A percentile compares a stretch with the other conserved stretches of the same genome.
Evolutionary conservation across 345 rosid species (phyloP).

Genomic region (Ailanthus altissimus): DNA sequence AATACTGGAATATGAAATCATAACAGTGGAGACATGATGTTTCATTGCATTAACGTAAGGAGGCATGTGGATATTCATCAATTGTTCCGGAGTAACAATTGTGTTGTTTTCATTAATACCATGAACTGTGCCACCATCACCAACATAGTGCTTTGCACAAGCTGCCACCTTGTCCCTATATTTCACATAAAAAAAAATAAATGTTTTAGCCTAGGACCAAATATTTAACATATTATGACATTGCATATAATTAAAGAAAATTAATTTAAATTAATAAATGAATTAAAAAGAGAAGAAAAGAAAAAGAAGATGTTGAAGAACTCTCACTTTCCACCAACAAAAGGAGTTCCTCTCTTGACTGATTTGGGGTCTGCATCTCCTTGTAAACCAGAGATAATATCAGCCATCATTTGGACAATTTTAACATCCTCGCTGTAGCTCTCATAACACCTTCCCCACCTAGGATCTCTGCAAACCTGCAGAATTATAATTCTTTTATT

Average conservation of each 20-base stretch:
- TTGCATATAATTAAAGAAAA: too few species aligned
- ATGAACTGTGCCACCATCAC: conserved; percentile 36
- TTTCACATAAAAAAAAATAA: neutral
- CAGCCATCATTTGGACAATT: conserved; percentile 35
- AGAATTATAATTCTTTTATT: too few species aligned
- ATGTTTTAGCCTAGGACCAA: too few species aligned
- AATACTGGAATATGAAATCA: conserved; percentile 48
- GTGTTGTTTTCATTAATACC: conserved; percentile 44
- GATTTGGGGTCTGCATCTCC: conserved; percentile 25
- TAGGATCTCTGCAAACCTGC: conserved; percentile 49
- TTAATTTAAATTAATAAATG: too few species aligned
- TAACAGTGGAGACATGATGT: conserved; percentile 37
- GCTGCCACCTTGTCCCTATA: conserved; percentile 39
- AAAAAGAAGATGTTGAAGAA: neutral
- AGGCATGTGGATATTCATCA: conserved; percentile 38
- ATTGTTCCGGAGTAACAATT: conserved; percentile 11
- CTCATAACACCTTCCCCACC: conserved; percentile 50
- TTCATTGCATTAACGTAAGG: conserved; percentile 31
- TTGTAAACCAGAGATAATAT: conserved; percentile 40
- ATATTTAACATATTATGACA: too few species aligned
- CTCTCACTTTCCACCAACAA: conserved; percentile 35
- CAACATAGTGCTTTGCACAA: conserved; percentile 43
- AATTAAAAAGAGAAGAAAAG: too few species aligned
- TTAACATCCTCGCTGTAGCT: conserved; percentile 44
- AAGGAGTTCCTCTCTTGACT: conserved; percentile 33